Percentiles rank a stretch among this genome's conserved stretches.
Conservation (phyloP, 345 rosid genomes). For the Citropsis articulata region DNA sequence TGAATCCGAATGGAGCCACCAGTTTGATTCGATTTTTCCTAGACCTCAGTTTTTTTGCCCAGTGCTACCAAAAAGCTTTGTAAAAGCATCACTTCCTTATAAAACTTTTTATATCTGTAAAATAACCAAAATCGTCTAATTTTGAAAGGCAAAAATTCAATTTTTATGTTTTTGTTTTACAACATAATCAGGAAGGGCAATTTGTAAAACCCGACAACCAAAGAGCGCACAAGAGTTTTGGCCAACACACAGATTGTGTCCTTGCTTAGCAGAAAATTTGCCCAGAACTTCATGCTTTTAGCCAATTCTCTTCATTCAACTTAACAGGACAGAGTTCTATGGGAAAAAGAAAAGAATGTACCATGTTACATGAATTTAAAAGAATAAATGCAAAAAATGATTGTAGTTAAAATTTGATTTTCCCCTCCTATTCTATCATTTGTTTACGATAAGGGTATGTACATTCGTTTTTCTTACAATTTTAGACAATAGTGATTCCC, state of each 20-base stretch:
- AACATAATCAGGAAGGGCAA: background rate
- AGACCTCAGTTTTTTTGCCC: no score
- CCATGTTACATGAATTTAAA: background rate
- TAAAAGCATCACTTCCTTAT: no score
- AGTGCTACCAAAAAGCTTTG: no score
- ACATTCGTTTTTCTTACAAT: slow-evolving; percentile 3
- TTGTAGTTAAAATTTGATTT: background rate
- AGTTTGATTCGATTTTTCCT: no score
- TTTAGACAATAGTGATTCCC: background rate
- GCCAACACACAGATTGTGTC: background rate
- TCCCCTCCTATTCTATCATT: background rate
- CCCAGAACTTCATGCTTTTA: no score
- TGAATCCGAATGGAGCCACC: no score
- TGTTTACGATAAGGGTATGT: background rate
- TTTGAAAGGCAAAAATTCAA: background rate
- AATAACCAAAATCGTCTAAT: no score
- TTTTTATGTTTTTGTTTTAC: background rate
- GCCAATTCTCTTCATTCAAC: no score
- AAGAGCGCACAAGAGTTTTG: background rate
- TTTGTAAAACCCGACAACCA: background rate
- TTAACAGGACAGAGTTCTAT: no score
- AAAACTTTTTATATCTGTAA: no score
- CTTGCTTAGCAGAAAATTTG: no score
- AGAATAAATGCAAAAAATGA: background rate
- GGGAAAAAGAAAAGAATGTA: background rate